Percentiles rank a stretch among this genome's conserved stretches.
These are phyloP conservation scores for Penicillium sp. DNA, from an alignment of 2,329 filamentous ascomycete species.

Conservation along the genomic window DNA sequence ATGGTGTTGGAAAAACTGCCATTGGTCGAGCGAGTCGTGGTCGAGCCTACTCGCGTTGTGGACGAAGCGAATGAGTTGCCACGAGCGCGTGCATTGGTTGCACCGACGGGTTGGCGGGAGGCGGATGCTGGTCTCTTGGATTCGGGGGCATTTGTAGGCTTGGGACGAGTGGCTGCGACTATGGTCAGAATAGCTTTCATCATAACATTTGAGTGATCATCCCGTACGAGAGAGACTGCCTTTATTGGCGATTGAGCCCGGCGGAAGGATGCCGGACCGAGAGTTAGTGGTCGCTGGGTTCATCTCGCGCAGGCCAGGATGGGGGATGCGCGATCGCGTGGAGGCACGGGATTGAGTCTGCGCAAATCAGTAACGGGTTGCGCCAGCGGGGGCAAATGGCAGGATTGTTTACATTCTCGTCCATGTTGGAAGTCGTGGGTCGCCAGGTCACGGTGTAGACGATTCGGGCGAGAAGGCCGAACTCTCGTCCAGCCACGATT, in stretches of 20 bases:
- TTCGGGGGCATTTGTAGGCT: slow-evolving; percentile 52
- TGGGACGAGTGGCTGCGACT: slow-evolving; percentile 46
- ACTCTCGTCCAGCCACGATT: slow-evolving; percentile 25
- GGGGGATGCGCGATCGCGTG: slow-evolving; percentile 33
- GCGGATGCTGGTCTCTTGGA: slow-evolving; percentile 27
- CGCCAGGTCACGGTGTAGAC: slow-evolving; percentile 25
- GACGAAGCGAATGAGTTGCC: slow-evolving; percentile 38
- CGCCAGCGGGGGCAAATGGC: slow-evolving; percentile 2
- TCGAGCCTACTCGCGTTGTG: slow-evolving; percentile 39
- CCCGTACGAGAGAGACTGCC: slow-evolving; percentile 43
- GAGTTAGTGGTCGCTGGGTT: slow-evolving; percentile 55
- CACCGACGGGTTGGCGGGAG: slow-evolving; percentile 36
- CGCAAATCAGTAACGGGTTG: slow-evolving; percentile 8
- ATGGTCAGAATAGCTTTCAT: slow-evolving; percentile 28
- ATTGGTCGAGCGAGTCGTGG: slow-evolving; percentile 45
- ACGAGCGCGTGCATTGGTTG: slow-evolving; percentile 43
- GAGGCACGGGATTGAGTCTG: slow-evolving; percentile 28
- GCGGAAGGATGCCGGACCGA: slow-evolving; percentile 44
- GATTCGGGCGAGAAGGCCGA: slow-evolving; percentile 23
- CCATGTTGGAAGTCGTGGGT: slow-evolving; percentile 27
- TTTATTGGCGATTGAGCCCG: slow-evolving; percentile 46
- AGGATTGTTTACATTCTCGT: slow-evolving; percentile 29
- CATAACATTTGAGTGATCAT: not conserved
- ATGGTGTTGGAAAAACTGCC: slow-evolving; percentile 58
- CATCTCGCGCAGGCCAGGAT: slow-evolving; percentile 49